These are phyloP conservation scores for Fagopyrum esculentum DNA, from an alignment of 148 eudicot genomes.

Conservation along the genomic window DNA sequence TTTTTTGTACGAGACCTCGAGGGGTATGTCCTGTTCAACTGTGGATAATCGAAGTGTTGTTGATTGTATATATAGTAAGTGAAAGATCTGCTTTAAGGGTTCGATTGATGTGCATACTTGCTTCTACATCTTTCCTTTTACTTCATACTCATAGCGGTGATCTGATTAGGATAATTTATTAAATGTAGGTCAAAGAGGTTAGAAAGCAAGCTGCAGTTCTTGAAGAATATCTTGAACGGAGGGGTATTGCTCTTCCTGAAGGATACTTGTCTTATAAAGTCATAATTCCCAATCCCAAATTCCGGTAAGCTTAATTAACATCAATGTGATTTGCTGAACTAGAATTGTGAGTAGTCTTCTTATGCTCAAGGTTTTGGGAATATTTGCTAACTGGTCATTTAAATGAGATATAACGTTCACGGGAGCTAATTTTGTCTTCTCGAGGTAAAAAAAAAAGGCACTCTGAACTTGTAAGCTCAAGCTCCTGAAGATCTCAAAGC, in stretches of 20 bases:
- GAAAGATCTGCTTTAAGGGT: background rate
- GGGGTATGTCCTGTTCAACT: background rate
- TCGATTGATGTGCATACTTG: background rate
- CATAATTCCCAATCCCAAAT: constrained; percentile 67
- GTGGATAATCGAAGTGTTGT: background rate
- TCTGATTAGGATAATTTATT: background rate
- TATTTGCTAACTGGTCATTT: no score
- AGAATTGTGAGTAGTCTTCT: background rate
- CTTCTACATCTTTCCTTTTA: background rate
- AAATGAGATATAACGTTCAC: no score
- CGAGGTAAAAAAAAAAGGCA: no score
- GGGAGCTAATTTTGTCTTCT: no score
- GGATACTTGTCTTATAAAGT: constrained; percentile 75
- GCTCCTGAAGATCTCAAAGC: no score
- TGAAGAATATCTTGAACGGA: constrained; percentile 77
- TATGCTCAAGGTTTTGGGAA: no score
- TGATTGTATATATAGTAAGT: background rate
- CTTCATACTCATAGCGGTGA: background rate
- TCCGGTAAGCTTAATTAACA: constrained; percentile 38
- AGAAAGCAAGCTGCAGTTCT: constrained; percentile 54
- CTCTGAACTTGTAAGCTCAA: no score
- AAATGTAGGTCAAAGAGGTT: constrained; percentile 49
- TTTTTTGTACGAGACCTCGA: background rate
- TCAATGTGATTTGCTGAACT: constrained; percentile 1
- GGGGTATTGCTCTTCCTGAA: constrained; percentile 77